Conservation (phyloP, 2,329 filamentous ascomycete species). For the Talaromyces sp. region DNA sequence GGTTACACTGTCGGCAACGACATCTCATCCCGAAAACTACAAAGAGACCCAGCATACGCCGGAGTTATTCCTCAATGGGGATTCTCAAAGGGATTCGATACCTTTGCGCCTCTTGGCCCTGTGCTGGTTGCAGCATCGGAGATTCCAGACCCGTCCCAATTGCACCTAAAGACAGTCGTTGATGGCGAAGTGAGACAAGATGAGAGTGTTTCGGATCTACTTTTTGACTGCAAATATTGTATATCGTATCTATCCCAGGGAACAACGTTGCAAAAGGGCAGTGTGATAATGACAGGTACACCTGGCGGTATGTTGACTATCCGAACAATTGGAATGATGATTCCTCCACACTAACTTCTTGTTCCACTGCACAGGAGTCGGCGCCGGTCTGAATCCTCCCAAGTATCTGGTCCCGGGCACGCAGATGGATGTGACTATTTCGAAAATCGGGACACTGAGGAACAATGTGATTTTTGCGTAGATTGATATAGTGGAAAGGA, state of each 20-base stretch:
- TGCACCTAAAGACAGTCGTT: conserved; percentile 16
- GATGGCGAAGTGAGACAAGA: conserved; percentile 19
- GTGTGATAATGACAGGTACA: conserved; percentile 32
- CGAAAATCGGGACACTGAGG: conserved; percentile 38
- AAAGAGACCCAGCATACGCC: conserved; percentile 57
- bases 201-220: conserved; percentile 41
- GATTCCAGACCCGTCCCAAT: conserved; percentile 2
- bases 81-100: conserved; percentile 65
- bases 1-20: conserved; percentile 69
- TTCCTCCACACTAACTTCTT: neutral
- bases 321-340: neutral
- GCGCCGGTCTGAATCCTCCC: conserved; percentile 43
- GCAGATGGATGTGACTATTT: conserved; percentile 37
- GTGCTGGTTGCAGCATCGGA: neutral
- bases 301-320: conserved; percentile 15
- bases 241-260: conserved; percentile 27
- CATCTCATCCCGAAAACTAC: conserved; percentile 64
- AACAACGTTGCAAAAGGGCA: conserved; percentile 30
- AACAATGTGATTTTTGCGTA: conserved; percentile 30
- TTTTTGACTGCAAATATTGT: conserved; percentile 44
- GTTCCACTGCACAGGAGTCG: conserved; percentile 26
- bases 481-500: no score
- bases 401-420: conserved; percentile 38
- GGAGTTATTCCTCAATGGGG: conserved; percentile 53
- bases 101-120: conserved; percentile 65